phyloP scores from a whole-genome alignment of 2,329 filamentous ascomycete genomes.

The Trichoderma koningii region DNA sequence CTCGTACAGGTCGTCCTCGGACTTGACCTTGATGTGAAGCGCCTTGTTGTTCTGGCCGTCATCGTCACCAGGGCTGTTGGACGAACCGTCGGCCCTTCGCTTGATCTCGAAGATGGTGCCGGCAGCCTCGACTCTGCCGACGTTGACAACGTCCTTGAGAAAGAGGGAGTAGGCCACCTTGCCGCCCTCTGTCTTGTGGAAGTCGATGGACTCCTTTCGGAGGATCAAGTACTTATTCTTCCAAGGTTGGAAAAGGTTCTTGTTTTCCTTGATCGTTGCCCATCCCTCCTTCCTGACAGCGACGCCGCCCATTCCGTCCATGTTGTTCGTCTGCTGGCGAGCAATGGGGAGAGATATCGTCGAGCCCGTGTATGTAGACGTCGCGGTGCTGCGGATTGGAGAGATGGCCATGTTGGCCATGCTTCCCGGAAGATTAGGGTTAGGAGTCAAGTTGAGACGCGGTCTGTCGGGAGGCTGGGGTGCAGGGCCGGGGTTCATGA shows the following conservation, averaged over 20 bases:
- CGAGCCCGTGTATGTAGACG: slow-evolving; percentile 69
- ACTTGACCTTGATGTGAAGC: slow-evolving; percentile 90
- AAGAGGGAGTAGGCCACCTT: slow-evolving; percentile 85
- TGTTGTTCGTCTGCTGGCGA: slow-evolving; percentile 61
- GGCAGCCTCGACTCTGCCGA: slow-evolving; percentile 86
- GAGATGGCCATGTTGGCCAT: slow-evolving; percentile 79
- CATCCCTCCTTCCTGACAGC: slow-evolving; percentile 79
- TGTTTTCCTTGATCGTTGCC: slow-evolving; percentile 88
- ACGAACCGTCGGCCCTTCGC: slow-evolving; percentile 67
- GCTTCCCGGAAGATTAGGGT: slow-evolving; percentile 71
- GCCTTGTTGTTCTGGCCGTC: slow-evolving; percentile 83
- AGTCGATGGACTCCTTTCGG: slow-evolving; percentile 89
- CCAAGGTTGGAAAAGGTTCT: slow-evolving; percentile 81
- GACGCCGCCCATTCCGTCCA: slow-evolving; percentile 66
- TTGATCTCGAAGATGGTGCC: slow-evolving; percentile 95
- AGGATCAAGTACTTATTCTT: slow-evolving; percentile 90
- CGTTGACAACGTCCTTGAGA: slow-evolving; percentile 84
- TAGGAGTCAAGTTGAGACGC: slow-evolving; percentile 77
- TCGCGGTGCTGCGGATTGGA: slow-evolving; percentile 65
- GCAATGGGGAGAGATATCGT: slow-evolving; percentile 72
- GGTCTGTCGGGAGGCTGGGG: slow-evolving; percentile 87
- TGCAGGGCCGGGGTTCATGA: slow-evolving; percentile 96
- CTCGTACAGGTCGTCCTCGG: slow-evolving; percentile 94
- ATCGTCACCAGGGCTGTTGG: slow-evolving; percentile 72
- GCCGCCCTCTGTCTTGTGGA: slow-evolving; percentile 86